These are phyloP conservation scores for Trametes cubensis DNA, from an alignment of 768 basidiomycete genomes.

Conservation along the genomic window DNA sequence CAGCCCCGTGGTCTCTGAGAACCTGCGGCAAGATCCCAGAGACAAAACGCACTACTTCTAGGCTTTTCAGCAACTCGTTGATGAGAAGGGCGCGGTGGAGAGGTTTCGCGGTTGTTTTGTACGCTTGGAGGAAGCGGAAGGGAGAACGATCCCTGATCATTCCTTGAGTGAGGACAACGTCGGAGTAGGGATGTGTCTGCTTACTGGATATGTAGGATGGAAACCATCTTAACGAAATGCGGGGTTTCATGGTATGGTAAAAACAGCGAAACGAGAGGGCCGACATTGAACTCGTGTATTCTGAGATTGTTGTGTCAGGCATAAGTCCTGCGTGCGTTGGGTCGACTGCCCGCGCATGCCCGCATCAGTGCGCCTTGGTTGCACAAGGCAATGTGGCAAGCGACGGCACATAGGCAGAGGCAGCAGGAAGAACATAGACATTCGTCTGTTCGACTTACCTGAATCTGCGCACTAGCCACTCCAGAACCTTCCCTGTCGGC, in stretches of 20 bases:
- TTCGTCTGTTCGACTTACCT: constrained; percentile 52
- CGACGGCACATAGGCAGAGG: background rate
- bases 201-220: constrained; percentile 79
- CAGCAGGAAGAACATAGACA: background rate
- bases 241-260: constrained; percentile 94
- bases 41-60: constrained; percentile 74
- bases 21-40: constrained; percentile 63
- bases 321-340: background rate
- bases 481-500: constrained; percentile 81
- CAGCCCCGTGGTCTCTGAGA: constrained; percentile 43
- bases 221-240: constrained; percentile 91
- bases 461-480: constrained; percentile 94
- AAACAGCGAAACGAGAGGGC: constrained; percentile 76
- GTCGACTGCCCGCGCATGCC: no score
- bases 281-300: constrained; percentile 91
- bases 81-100: constrained; percentile 75
- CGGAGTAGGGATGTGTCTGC: constrained; percentile 27
- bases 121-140: constrained; percentile 72
- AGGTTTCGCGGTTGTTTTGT: constrained; percentile 75
- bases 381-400: background rate
- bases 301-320: constrained; percentile 42
- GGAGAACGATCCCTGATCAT: constrained; percentile 54
- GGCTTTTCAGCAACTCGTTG: constrained; percentile 68
- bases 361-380: background rate
- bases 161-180: constrained; percentile 7